Evolutionary conservation across 2,329 filamentous ascomycete genomes (phyloP), one percentile per base, ranked within the genome.

Genomic region (Aspergillus sojae): DNA sequence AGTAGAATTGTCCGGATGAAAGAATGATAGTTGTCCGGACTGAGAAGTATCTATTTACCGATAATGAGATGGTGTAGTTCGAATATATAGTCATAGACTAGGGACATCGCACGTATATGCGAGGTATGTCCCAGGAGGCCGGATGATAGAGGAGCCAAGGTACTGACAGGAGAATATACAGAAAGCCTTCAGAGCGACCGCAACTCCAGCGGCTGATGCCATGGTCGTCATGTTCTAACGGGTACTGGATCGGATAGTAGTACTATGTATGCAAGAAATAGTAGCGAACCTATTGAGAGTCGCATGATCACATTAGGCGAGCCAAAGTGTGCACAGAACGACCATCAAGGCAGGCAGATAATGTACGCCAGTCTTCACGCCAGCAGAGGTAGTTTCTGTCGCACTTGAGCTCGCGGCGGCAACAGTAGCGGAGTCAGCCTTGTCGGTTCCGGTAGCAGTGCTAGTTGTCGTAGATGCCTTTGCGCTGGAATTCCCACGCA

Each of bases 321-420:
- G 45, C 58, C 55, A 66, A 59, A 67, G 48, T 55, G 68, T 54
- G 45, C 58, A 67, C 14, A 65, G 21, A 36, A 66, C 55, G 30
- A 60, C 59, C 34, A 62, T 55, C 50, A 72, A 28, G 28, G 67
- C 63, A 43, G 69, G 64, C 59, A 62, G 67, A 58, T 64, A 62
- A 50, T 68, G 58, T 46, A 36, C 32, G 16, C 48, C 56, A 19
- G 65, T 28, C 11, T 57, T 14, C 12, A 63, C 61, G 5, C 61
- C 48, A n/a, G 65, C 61, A 9, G 65, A 54, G 1, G 41, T 26
- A 26, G 21, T 4, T 11, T 59, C 45, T 12, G 28, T 59, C 12
- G 23, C 48, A 11, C 54, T 63, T 16, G 64, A 66, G 39, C 57
- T 68, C 19, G 57, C 41, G 2, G 58, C 57, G 26, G 65, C 52